Base-by-base conservation (phyloP, 1,284 basidiomycete genomes). In the Boletus sp. region DNA sequence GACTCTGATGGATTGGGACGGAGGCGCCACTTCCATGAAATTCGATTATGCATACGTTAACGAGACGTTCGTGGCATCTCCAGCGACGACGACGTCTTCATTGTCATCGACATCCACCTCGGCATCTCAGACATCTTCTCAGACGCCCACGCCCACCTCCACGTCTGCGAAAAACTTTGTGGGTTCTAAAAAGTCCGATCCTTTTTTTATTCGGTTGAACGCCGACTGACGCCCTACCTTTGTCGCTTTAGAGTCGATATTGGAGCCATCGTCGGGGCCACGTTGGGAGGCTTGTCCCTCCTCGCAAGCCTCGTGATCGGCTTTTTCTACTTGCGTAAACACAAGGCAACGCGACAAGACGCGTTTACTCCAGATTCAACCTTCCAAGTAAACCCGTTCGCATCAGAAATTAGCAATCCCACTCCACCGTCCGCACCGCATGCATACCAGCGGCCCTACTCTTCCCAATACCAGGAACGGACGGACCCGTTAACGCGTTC, bases 21-120 rank as follows among this genome's bases (percentile, higher is more conserved):
- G 50, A 9, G 5, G 8, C 0, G 13, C 19, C 17, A 55, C 57
- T 19, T 55, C 55, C 16, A 60, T 65, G 63, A 56, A 59, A 19
- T 65, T 65, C 12, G 60, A 61, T 33, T 61, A 62, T 26, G 60
- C 63, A 46, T 25, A 41, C 12, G 25, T 61, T 12, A 65, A 64
- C 20, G 59, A 61, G 44, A 40, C 59, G 19, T 42, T 56, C 2
- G 54, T 62, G 13, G 44, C 45, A 13, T 12, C 30, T n/a, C 41
- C 46, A 1, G 9, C 33, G 9, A n/a, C n/a, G n/a, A n/a, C n/a
- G n/a, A n/a, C n/a, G n/a, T n/a, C n/a, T n/a, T n/a, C n/a, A n/a
- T n/a, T n/a, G n/a, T n/a, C n/a, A n/a, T 13, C 9, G 30, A 33
- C 36, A n/a, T 23, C 53, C 6, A 44, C 60, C 2, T 50, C 47